Percentiles rank a stretch among this genome's conserved stretches.
Evolutionary conservation across 148 eudicot species (phyloP).

Genomic region (Nyssa sinensis): DNA sequence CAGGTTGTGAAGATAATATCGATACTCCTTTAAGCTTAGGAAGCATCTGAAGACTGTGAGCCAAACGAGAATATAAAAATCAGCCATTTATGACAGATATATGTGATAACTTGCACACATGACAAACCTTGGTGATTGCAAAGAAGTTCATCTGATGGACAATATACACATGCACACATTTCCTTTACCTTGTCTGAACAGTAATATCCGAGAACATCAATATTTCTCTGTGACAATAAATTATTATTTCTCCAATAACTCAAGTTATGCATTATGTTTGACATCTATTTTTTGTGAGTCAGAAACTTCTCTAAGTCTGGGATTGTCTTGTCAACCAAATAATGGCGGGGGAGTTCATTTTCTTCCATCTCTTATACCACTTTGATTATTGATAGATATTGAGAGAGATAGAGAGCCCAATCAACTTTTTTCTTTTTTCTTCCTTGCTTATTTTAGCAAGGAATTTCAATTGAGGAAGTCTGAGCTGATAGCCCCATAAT

Average conservation of each 20-base stretch:
- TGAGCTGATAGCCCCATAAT: too few relatives aligned
- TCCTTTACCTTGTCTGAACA: not conserved
- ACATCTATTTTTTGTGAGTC: not conserved
- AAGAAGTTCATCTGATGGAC: not conserved
- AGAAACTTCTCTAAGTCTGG: not conserved
- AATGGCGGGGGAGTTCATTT: not conserved
- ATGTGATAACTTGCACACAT: too few relatives aligned
- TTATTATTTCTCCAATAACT: too few relatives aligned
- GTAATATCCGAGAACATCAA: not conserved
- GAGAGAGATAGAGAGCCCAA: not conserved
- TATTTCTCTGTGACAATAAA: not conserved
- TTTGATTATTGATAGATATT: not conserved
- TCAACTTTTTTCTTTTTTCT: too few relatives aligned
- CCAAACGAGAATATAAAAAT: not conserved
- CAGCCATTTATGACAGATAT: not conserved
- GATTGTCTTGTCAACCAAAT: not conserved
- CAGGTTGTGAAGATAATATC: not conserved
- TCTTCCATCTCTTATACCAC: not conserved
- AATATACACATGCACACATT: too few relatives aligned
- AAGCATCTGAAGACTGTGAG: not conserved
- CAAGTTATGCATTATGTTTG: not conserved
- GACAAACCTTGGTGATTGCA: not conserved
- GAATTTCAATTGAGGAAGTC: too few relatives aligned
- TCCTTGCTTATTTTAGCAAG: too few relatives aligned
- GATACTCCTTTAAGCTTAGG: not conserved